phyloP scores from a whole-genome alignment of 2,329 filamentous ascomycete species.

The Chrysoporthe deuterocubensis region DNA sequence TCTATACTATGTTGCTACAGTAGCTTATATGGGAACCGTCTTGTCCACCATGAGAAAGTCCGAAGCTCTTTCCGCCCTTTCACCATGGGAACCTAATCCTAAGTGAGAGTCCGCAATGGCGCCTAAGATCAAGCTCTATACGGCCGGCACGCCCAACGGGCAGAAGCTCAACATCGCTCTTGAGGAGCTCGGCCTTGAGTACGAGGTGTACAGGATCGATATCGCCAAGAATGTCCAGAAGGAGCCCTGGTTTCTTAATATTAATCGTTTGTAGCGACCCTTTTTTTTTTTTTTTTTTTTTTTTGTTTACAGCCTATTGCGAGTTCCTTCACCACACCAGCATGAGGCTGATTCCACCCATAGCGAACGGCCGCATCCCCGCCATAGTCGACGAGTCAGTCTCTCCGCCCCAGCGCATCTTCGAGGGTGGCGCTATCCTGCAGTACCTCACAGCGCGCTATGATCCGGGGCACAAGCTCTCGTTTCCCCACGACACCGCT shows the following conservation, averaged over 20 bases:
- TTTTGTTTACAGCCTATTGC: too few species aligned
- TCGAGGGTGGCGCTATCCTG: conserved; percentile 16
- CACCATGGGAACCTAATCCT: not conserved
- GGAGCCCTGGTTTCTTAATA: conserved; percentile 5
- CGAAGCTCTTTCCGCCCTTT: not conserved
- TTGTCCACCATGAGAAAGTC: not conserved
- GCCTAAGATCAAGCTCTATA: conserved; percentile 10
- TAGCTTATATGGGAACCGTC: not conserved
- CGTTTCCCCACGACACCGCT: conserved; percentile 10
- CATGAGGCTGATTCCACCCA: not conserved
- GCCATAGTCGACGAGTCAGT: not conserved
- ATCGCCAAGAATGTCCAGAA: conserved; percentile 10
- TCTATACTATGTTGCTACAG: not conserved
- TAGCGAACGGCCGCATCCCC: conserved; percentile 6
- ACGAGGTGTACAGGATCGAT: conserved; percentile 9
- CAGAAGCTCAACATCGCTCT: conserved; percentile 16
- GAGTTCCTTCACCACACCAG: not conserved
- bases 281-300: too few species aligned
- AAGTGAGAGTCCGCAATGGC: not conserved
- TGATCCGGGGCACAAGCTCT: conserved; percentile 8
- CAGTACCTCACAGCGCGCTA: conserved; percentile 14
- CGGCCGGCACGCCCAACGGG: conserved; percentile 10
- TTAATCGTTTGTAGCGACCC: not conserved
- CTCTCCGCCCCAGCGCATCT: conserved; percentile 9
- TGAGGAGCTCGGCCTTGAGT: conserved; percentile 14